Percentiles rank a stretch among this genome's conserved stretches.
These are phyloP conservation scores for Conringia planisiliqua DNA, from an alignment of 345 rosid genomes.

Conservation along the genomic window DNA sequence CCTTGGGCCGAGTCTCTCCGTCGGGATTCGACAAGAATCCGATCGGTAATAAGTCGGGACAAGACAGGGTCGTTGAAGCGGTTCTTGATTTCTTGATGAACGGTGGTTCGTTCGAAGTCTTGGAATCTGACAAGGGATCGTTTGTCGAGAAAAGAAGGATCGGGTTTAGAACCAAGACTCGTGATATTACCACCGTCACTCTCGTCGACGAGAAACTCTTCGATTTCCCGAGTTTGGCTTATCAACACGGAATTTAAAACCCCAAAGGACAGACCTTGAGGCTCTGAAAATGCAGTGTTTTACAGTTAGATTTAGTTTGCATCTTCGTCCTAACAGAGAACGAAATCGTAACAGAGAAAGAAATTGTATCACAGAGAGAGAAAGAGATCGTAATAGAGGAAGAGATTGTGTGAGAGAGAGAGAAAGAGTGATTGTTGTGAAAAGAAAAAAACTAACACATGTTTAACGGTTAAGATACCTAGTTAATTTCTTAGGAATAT, in stretches of 20 bases:
- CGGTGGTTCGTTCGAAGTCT: background rate
- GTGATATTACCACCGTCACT: background rate
- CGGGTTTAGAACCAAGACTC: background rate
- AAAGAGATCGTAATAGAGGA: no score
- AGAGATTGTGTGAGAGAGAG: no score
- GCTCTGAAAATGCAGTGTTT: background rate
- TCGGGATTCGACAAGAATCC: background rate
- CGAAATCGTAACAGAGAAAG: background rate
- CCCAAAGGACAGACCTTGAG: background rate
- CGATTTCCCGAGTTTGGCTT: background rate
- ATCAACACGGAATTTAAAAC: background rate
- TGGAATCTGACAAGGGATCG: background rate
- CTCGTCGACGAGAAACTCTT: conserved; percentile 1
- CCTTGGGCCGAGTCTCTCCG: background rate
- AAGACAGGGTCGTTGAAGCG: background rate
- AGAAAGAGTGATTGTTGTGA: no score
- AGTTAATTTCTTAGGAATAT: no score
- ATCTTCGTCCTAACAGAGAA: background rate
- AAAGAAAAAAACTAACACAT: no score
- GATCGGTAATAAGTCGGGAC: background rate
- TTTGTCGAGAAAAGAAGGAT: background rate
- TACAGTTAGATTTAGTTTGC: background rate
- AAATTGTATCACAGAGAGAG: no score
- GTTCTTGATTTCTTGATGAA: background rate
- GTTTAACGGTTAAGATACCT: no score